phyloP scores from a whole-genome alignment of 2,329 filamentous ascomycete genomes.

The Oidium heveae region DNA sequence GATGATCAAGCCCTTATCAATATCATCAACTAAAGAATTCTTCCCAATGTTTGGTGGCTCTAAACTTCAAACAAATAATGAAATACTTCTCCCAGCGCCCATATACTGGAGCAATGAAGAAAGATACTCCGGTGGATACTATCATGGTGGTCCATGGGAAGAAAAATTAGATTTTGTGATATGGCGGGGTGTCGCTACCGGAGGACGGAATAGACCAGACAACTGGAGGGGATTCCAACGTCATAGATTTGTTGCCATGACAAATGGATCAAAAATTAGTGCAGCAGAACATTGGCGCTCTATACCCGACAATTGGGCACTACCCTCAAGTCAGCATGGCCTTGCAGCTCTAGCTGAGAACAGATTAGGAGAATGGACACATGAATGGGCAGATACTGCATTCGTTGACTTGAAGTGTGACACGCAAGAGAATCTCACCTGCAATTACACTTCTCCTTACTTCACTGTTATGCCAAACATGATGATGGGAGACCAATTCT shows the following conservation, averaged over 20 bases:
- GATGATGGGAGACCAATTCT: slow-evolving; percentile 31
- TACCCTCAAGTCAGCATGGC: slow-evolving; percentile 23
- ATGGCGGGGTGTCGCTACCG: slow-evolving; percentile 41
- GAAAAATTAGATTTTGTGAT: slow-evolving; percentile 28
- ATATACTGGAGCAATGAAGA: slow-evolving; percentile 36
- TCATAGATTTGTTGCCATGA: slow-evolving; percentile 28
- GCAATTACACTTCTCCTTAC: slow-evolving; percentile 17
- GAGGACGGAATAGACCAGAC: slow-evolving; percentile 22
- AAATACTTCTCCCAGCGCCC: slow-evolving; percentile 36
- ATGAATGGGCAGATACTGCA: slow-evolving; percentile 13
- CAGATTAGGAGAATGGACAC: slow-evolving; percentile 16
- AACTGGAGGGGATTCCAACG: slow-evolving; percentile 31
- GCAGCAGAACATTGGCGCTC: slow-evolving; percentile 11
- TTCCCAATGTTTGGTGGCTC: slow-evolving; percentile 36
- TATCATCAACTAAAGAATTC: slow-evolving; percentile 26
- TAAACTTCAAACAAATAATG: slow-evolving; percentile 35
- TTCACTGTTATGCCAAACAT: slow-evolving; percentile 21
- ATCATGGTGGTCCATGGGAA: slow-evolving; percentile 30
- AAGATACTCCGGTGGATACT: slow-evolving; percentile 30
- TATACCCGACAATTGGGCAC: slow-evolving; percentile 24
- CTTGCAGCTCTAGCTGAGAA: slow-evolving; percentile 19
- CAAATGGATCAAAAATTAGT: slow-evolving; percentile 21
- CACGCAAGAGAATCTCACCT: slow-evolving; percentile 20
- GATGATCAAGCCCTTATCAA: slow-evolving; percentile 27
- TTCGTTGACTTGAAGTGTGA: slow-evolving; percentile 20